Evolutionary conservation across 805 yeast genomes (phyloP), one percentile per base, ranked within the genome.

Genomic region (Metschnikowia cubensis): DNA sequence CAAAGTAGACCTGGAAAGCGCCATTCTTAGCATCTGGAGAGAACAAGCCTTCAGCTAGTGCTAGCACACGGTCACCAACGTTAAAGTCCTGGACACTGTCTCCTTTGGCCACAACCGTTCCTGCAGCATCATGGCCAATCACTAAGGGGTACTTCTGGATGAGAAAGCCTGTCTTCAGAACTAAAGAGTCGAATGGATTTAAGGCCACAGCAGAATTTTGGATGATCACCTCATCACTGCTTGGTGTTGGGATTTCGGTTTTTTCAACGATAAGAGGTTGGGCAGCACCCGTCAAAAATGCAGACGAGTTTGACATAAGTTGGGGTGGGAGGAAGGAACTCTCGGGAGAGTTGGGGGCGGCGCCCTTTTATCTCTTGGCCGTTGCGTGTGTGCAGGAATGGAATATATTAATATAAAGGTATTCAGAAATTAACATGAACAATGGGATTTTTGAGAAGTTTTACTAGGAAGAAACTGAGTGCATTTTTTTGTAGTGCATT

Each of bases 21-120:
- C 53, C 53, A 36, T 50, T 50, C 14, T 50, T 50, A 38, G 44
- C 50, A 17, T 41, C 29, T n/a, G 53, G 53, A n/a, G 53, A 34
- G 22, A 50, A 50, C 15, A 50, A 18, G n/a, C 53, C 44, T 34
- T 50, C 53, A 7, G 53, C 45, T 33, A 47, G 42, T 14, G 53
- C 50, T 8, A 47, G 35, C 6, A 50, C 53, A 6, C 53, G 50
- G 49, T 50, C 53, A 6, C 50, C 53, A 18, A 31, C 38, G 11
- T 34, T 21, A 22, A 41, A 47, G 8, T 34, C 15, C 7, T 11
- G 18, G 2, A 45, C 50, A 11, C 41, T 49, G 8, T 47, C 44
- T 10, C 53, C 53, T 15, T 36, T 45, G 31, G 50, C 42, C n/a
- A 40, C 41, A 15, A 50, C 50, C 10, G 38, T 37, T 20, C 53